A percentile compares a stretch with the other conserved stretches of the same genome.
Evolutionary conservation across 2,329 filamentous ascomycete genomes (phyloP).

Genomic region (Drechslerella coelobrocha): DNA sequence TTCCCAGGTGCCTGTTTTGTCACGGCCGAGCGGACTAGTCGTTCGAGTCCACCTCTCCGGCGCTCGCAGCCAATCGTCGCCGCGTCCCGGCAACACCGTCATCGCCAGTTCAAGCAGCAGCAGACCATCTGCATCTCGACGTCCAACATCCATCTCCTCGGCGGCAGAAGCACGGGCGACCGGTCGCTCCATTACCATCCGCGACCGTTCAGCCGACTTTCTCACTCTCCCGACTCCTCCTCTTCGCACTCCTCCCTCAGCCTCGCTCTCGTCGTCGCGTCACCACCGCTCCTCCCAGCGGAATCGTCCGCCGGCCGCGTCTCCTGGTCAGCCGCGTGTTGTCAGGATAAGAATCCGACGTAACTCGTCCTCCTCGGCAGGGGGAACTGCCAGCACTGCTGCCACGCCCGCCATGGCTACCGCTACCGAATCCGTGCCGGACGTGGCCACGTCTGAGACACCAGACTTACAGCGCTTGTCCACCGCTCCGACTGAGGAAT

Average conservation of each 20-base stretch:
- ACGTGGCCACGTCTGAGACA: conserved; percentile 37
- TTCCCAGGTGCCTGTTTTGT: conserved; percentile 20
- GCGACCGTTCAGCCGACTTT: conserved; percentile 10
- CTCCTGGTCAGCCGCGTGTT: conserved; percentile 33
- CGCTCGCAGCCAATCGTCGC: conserved; percentile 24
- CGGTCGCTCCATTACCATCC: conserved; percentile 25
- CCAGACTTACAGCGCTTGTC: conserved; percentile 39
- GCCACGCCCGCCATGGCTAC: conserved; percentile 47
- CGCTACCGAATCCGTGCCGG: conserved; percentile 40
- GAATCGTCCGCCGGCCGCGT: conserved; percentile 19
- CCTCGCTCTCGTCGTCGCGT: conserved; percentile 35
- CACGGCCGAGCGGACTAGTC: conserved; percentile 40
- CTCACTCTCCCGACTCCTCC: neutral
- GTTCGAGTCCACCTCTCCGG: conserved; percentile 34
- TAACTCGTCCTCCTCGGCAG: conserved; percentile 33
- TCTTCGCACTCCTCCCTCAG: conserved; percentile 2
- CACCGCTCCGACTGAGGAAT: conserved; percentile 48
- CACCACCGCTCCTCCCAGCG: conserved; percentile 3
- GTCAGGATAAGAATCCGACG: conserved; percentile 46
- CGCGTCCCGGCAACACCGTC: conserved; percentile 9
- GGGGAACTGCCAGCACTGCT: conserved; percentile 28
- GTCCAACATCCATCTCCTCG: neutral
- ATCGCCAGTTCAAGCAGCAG: conserved; percentile 18
- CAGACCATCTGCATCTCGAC: conserved; percentile 13
- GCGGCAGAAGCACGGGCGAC: conserved; percentile 21